These are phyloP conservation scores for Adansonia digitata DNA, from an alignment of 345 rosid genomes.

Conservation along the genomic window DNA sequence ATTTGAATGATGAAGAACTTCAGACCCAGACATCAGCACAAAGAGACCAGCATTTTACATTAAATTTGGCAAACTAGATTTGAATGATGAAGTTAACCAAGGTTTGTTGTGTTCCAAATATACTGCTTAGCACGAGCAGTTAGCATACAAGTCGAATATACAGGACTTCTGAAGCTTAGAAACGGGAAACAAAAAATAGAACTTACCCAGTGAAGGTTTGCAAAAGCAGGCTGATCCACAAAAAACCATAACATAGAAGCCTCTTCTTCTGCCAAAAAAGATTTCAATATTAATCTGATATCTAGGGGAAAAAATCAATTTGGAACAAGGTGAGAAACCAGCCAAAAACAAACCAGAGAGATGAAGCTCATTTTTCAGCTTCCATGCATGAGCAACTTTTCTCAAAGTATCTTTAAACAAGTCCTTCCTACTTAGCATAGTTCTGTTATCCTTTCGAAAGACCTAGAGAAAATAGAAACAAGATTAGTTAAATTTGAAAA, in stretches of 20 bases:
- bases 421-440: slow-evolving; percentile 72
- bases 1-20: background rate
- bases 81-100: background rate
- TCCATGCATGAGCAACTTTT: slow-evolving; percentile 83
- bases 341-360: slow-evolving; percentile 49
- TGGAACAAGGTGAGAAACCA: background rate
- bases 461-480: slow-evolving; percentile 32
- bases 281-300: background rate
- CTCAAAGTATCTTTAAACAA: slow-evolving; percentile 80
- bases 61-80: slow-evolving; percentile 1
- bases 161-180: background rate
- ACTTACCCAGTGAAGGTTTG: slow-evolving; percentile 1
- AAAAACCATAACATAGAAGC: background rate
- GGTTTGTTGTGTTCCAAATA: background rate
- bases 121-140: too few relatives aligned
- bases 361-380: slow-evolving; percentile 73
- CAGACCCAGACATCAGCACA: slow-evolving; percentile 2
- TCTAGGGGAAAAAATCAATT: background rate
- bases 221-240: slow-evolving; percentile 7
- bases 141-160: background rate
- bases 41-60: background rate
- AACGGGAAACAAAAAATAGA: background rate
- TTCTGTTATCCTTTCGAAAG: slow-evolving; percentile 71
- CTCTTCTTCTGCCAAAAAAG: background rate
- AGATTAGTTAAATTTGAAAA: background rate